These are phyloP conservation scores for Globisporangium radiosum DNA, from an alignment of 352 stramenopile species.

Conservation along the genomic window DNA sequence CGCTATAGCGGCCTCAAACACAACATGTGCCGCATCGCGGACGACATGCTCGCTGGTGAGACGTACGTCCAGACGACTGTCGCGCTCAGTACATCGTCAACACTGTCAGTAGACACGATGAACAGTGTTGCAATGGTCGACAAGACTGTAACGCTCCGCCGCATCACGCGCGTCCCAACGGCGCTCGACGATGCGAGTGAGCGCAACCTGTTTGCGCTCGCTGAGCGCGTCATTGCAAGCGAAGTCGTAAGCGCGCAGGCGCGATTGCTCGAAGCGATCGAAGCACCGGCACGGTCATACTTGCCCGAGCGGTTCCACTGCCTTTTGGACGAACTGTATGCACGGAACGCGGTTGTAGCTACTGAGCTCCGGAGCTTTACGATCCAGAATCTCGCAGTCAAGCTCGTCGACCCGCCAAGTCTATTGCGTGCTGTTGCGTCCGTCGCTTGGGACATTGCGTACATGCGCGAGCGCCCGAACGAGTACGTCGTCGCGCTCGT, in stretches of 20 bases:
- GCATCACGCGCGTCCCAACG: constrained; percentile 34
- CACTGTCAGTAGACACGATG: constrained; percentile 8
- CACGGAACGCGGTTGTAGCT: constrained; percentile 38
- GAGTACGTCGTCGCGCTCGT: constrained; percentile 77
- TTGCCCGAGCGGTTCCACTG: constrained; percentile 58
- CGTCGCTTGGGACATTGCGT: constrained; percentile 60
- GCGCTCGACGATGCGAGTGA: constrained; percentile 48
- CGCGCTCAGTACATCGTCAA: constrained; percentile 14
- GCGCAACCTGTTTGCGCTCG: constrained; percentile 49
- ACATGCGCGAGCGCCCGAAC: constrained; percentile 66
- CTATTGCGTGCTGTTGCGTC: constrained; percentile 37
- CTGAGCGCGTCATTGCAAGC: constrained; percentile 56
- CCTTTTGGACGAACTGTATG: constrained; percentile 65
- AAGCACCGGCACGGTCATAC: constrained; percentile 56
- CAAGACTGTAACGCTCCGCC: constrained; percentile 38
- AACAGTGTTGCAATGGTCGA: constrained; percentile 17
- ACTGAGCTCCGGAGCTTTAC: constrained; percentile 57
- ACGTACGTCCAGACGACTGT: constrained; percentile 39
- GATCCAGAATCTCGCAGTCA: constrained; percentile 44
- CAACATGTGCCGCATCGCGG: constrained; percentile 46
- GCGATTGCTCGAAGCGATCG: constrained; percentile 57
- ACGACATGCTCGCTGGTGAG: constrained; percentile 42
- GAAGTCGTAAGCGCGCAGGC: constrained; percentile 56
- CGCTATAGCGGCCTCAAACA: constrained; percentile 34
- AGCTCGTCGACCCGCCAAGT: constrained; percentile 33